Conservation (phyloP, 2,329 filamentous ascomycete species). For the Pestalotiopsis sp. region DNA sequence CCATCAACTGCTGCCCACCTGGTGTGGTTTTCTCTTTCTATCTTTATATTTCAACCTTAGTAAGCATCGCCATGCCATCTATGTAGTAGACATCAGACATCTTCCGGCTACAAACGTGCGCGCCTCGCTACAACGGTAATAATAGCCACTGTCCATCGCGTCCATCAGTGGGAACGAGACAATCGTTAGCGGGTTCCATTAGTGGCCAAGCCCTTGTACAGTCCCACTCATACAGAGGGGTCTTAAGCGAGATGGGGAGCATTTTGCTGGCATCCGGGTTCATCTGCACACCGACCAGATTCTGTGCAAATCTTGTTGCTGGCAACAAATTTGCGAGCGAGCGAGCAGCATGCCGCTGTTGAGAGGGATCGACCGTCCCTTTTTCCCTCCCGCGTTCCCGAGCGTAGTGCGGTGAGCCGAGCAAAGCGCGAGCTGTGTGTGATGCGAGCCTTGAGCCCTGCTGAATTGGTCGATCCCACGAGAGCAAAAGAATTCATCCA, state of each 20-base stretch:
- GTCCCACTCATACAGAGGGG: background rate
- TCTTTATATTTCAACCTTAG: too few relatives aligned
- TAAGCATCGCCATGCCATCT: too few relatives aligned
- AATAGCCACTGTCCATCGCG: background rate
- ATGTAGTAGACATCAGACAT: too few relatives aligned
- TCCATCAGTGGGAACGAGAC: background rate
- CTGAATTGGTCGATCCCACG: too few relatives aligned
- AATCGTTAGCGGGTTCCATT: background rate
- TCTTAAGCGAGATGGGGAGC: background rate
- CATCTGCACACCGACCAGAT: background rate
- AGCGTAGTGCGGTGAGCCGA: background rate
- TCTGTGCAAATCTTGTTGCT: background rate
- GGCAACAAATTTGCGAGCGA: background rate
- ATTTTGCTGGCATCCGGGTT: background rate
- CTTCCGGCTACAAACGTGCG: too few relatives aligned
- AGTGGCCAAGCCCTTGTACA: background rate
- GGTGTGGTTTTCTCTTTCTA: too few relatives aligned
- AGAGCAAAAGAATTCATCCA: too few relatives aligned
- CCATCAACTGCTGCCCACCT: too few relatives aligned
- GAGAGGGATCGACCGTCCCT: background rate
- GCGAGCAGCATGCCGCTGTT: background rate
- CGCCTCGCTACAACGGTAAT: background rate
- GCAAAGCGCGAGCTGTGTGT: background rate
- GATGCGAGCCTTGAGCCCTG: too few relatives aligned
- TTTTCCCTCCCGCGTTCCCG: background rate